These are phyloP conservation scores for Margaritispora aquatica DNA, from an alignment of 495 filamentous ascomycete genomes.

Conservation along the genomic window DNA sequence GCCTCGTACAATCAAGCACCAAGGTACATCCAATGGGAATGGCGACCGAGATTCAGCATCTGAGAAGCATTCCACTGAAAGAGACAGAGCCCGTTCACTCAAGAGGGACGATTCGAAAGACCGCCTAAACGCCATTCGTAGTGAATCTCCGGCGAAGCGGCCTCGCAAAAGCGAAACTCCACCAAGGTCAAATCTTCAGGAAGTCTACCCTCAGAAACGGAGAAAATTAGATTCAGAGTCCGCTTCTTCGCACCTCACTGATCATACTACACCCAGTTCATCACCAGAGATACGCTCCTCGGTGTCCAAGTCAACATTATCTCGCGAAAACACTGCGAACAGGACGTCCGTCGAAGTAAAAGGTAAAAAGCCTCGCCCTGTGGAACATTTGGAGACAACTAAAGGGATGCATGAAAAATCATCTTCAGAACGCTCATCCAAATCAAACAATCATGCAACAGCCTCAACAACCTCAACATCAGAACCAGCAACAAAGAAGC, in stretches of 20 bases:
- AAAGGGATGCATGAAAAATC: conserved; percentile 1
- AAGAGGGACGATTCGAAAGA: conserved; percentile 52
- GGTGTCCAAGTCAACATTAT: conserved; percentile 8
- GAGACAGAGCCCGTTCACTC: conserved; percentile 25
- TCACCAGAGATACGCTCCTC: conserved; percentile 21
- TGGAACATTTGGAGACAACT: neutral
- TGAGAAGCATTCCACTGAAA: conserved; percentile 8
- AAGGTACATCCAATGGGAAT: conserved; percentile 13
- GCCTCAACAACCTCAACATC: neutral
- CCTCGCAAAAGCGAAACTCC: conserved; percentile 61
- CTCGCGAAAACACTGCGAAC: conserved; percentile 16
- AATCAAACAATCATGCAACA: neutral
- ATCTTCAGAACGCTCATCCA: conserved; percentile 1
- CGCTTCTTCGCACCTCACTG: conserved; percentile 4
- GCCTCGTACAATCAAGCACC: conserved; percentile 10
- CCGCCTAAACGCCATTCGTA: conserved; percentile 34
- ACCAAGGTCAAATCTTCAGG: conserved; percentile 49
- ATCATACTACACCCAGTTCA: conserved; percentile 18
- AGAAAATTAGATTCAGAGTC: conserved; percentile 36
- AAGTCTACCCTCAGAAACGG: conserved; percentile 41
- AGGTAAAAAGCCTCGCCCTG: conserved; percentile 8
- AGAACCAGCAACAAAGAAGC: conserved; percentile 1
- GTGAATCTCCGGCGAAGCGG: conserved; percentile 53
- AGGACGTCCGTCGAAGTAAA: conserved; percentile 10
- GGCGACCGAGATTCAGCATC: conserved; percentile 12